Conservation (phyloP, 257 asterid genomes). For the Thymus mandschuricus region DNA sequence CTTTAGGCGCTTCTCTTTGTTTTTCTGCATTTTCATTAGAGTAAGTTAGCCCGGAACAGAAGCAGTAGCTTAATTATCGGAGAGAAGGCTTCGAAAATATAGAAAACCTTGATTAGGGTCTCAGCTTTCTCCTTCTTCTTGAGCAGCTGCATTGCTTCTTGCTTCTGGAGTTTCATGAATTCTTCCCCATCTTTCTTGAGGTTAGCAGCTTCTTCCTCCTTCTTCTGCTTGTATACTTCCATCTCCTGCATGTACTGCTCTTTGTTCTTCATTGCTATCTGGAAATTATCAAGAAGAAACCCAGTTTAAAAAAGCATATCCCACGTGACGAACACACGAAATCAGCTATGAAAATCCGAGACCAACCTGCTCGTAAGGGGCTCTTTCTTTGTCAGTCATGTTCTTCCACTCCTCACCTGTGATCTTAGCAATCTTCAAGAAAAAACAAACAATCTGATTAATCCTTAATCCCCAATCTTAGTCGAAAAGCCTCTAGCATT, state of each 20-base stretch:
- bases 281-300: constrained; percentile 12
- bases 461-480: constrained; percentile 4
- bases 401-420: constrained; percentile 92
- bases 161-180: constrained; percentile 73
- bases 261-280: constrained; percentile 70
- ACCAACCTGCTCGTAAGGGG: constrained; percentile 67
- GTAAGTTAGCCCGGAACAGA: background rate
- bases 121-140: constrained; percentile 87
- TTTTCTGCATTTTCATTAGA: constrained; percentile 48
- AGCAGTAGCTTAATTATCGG: background rate
- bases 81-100: background rate
- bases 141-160: constrained; percentile 90
- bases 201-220: constrained; percentile 67
- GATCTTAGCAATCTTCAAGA: constrained; percentile 62
- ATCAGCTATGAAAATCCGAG: background rate
- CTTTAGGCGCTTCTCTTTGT: constrained; percentile 59
- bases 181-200: constrained; percentile 71
- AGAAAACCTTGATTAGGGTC: constrained; percentile 68
- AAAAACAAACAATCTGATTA: background rate
- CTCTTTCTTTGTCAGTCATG: constrained; percentile 67
- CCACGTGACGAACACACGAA: background rate
- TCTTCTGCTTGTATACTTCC: constrained; percentile 74
- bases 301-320: background rate
- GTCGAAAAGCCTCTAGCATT: background rate
- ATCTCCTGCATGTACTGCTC: constrained; percentile 72